Percentiles rank a stretch among this genome's conserved stretches.
These are phyloP conservation scores for Angophora floribunda DNA, from an alignment of 345 rosid species.

Conservation along the genomic window DNA sequence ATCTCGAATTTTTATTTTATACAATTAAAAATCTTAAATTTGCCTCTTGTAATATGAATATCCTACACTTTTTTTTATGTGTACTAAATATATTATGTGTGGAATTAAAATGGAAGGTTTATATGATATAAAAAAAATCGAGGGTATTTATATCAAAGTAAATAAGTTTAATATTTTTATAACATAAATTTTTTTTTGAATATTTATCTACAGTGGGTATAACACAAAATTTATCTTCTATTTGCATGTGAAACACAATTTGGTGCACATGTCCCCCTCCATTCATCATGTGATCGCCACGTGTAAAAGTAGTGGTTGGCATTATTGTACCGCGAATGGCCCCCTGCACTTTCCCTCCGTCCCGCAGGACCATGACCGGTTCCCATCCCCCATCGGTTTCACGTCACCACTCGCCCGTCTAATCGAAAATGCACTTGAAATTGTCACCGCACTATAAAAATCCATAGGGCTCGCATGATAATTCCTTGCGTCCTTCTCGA, in stretches of 20 bases:
- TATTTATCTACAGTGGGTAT: too few relatives aligned
- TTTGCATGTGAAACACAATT: background rate
- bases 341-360: background rate
- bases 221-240: background rate
- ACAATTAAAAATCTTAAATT: too few relatives aligned
- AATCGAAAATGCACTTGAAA: background rate
- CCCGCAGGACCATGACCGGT: background rate
- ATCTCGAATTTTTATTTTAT: too few relatives aligned
- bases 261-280: background rate
- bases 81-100: too few relatives aligned
- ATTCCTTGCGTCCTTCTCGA: background rate
- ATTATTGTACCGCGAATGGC: background rate
- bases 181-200: too few relatives aligned
- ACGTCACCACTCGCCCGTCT: rapidly evolving
- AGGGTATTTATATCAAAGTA: too few relatives aligned
- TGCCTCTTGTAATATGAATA: background rate
- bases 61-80: too few relatives aligned
- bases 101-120: too few relatives aligned
- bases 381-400: background rate
- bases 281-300: background rate
- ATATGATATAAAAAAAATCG: too few relatives aligned
- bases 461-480: background rate
- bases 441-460: background rate
- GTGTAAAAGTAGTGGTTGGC: background rate
- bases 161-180: too few relatives aligned